These are phyloP conservation scores for Thelephora aurantiotincta DNA, from an alignment of 768 basidiomycete species.

Conservation along the genomic window DNA sequence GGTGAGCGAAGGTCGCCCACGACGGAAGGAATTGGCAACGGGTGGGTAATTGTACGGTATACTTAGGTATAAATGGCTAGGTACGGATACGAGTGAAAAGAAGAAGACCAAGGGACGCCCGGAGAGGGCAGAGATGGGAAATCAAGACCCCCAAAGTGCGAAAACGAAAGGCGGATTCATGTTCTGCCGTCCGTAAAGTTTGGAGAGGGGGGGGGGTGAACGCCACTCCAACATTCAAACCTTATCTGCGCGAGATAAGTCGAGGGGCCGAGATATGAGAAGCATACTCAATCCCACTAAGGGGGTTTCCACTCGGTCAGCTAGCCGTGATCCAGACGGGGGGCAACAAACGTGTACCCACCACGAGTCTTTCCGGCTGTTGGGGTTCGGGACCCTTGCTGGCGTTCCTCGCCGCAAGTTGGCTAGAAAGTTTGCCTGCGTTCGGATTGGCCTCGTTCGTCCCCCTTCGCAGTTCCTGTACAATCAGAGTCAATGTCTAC, in stretches of 20 bases:
- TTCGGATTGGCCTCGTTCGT: slow-evolving; percentile 30
- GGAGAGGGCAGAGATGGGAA: too few species aligned
- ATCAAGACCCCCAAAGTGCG: too few species aligned
- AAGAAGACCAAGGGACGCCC: too few species aligned
- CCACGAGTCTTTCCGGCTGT: slow-evolving; percentile 29
- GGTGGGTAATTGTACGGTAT: too few species aligned
- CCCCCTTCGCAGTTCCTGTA: slow-evolving; percentile 28
- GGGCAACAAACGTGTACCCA: slow-evolving; percentile 18
- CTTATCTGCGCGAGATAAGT: slow-evolving; percentile 10
- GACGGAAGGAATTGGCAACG: too few species aligned
- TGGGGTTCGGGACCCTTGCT: slow-evolving; percentile 23
- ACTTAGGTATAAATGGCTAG: too few species aligned
- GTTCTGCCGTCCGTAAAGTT: slow-evolving; percentile 5
- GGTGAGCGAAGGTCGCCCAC: too few species aligned
- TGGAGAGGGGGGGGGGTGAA: slow-evolving; percentile 4
- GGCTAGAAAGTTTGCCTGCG: slow-evolving; percentile 27
- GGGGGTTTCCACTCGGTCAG: too few species aligned
- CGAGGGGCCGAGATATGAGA: slow-evolving; percentile 11
- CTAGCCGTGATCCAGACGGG: not conserved
- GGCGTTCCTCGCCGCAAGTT: slow-evolving; percentile 25
- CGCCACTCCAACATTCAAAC: not conserved
- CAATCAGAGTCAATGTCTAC: slow-evolving; percentile 3
- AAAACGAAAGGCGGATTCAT: slow-evolving; percentile 1
- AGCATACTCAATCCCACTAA: slow-evolving; percentile 32
- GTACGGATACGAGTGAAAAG: too few species aligned